phyloP scores from a whole-genome alignment of 208 protist genomes.

The Crithidia mellificae region DNA sequence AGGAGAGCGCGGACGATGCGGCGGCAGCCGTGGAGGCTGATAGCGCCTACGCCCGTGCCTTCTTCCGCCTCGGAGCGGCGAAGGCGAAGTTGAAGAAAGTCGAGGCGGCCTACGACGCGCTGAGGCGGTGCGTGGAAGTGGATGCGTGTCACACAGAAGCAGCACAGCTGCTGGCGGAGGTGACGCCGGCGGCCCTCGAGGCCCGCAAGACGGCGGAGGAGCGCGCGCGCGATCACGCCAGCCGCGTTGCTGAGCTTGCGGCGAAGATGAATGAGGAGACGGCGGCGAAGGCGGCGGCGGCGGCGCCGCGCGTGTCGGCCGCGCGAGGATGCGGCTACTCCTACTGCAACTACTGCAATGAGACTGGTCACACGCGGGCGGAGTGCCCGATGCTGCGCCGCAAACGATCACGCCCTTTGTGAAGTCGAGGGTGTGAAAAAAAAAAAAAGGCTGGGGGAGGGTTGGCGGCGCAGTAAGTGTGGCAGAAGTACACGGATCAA shows the following conservation, averaged over 20 bases:
- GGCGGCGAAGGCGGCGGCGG: slow-evolving; percentile 9
- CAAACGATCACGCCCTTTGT: slow-evolving; percentile 52
- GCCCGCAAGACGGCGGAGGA: slow-evolving; percentile 50
- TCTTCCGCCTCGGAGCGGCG: slow-evolving; percentile 69
- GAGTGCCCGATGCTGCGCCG: slow-evolving; percentile 75
- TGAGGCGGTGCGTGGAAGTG: slow-evolving; percentile 55
- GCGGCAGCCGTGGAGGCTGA: slow-evolving; percentile 45
- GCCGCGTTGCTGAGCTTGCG: slow-evolving; percentile 37
- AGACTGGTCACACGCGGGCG: slow-evolving; percentile 61
- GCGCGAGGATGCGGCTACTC: slow-evolving; percentile 62
- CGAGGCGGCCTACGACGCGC: slow-evolving; percentile 49
- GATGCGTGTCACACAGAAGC: slow-evolving; percentile 63
- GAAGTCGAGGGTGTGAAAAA: too few species aligned
- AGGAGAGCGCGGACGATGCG: slow-evolving; percentile 68
- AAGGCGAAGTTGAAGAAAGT: slow-evolving; percentile 53
- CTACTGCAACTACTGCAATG: slow-evolving; percentile 88
- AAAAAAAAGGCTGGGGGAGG: too few species aligned
- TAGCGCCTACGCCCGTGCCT: slow-evolving; percentile 69
- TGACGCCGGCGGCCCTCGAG: slow-evolving; percentile 43
- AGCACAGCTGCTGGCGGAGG: slow-evolving; percentile 38
- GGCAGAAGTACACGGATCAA: too few species aligned
- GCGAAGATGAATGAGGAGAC: slow-evolving; percentile 46
- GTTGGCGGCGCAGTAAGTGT: too few species aligned
- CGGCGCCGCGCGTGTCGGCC: slow-evolving; percentile 20
- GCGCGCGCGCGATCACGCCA: slow-evolving; percentile 42